Conservation (phyloP, 495 filamentous ascomycete genomes). For the Penicillium goetzii region DNA sequence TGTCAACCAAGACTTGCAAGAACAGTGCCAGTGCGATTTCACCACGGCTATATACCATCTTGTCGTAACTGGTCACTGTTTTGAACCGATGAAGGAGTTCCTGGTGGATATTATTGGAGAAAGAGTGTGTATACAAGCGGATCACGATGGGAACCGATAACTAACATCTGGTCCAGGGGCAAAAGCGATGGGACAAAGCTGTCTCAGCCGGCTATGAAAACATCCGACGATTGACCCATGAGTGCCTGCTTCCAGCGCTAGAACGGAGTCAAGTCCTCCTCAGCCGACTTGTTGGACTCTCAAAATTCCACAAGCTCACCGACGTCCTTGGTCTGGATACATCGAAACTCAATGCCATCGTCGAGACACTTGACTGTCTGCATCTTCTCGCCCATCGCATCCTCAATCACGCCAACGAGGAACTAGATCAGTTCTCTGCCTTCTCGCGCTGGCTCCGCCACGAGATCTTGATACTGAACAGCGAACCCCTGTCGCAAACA, state of each 20-base stretch:
- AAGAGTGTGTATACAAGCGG: constrained; percentile 56
- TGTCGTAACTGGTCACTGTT: constrained; percentile 81
- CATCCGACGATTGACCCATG: constrained; percentile 76
- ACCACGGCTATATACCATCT: constrained; percentile 82
- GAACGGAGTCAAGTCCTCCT: constrained; percentile 83
- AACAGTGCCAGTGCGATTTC: constrained; percentile 64
- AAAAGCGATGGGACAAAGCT: constrained; percentile 94
- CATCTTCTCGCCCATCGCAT: constrained; percentile 74
- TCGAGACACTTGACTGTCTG: constrained; percentile 76
- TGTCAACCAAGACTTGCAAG: constrained; percentile 65
- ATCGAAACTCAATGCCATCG: constrained; percentile 58
- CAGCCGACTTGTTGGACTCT: constrained; percentile 81
- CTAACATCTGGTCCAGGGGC: constrained; percentile 60
- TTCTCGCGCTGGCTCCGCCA: constrained; percentile 87
- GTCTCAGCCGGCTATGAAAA: constrained; percentile 74
- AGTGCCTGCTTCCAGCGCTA: constrained; percentile 84
- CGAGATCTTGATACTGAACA: constrained; percentile 69
- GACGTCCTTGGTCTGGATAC: constrained; percentile 67
- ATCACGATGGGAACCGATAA: constrained; percentile 17
- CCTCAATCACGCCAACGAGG: constrained; percentile 70
- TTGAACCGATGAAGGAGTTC: constrained; percentile 79
- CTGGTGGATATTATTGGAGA: constrained; percentile 85
- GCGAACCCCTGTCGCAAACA: constrained; percentile 50
- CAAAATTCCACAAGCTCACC: constrained; percentile 73
- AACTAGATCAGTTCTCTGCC: constrained; percentile 73